Evolutionary conservation across 192 early-diverging fungal genomes (phyloP), one percentile per base, ranked within the genome.

Genomic region (Pilaira anomala): DNA sequence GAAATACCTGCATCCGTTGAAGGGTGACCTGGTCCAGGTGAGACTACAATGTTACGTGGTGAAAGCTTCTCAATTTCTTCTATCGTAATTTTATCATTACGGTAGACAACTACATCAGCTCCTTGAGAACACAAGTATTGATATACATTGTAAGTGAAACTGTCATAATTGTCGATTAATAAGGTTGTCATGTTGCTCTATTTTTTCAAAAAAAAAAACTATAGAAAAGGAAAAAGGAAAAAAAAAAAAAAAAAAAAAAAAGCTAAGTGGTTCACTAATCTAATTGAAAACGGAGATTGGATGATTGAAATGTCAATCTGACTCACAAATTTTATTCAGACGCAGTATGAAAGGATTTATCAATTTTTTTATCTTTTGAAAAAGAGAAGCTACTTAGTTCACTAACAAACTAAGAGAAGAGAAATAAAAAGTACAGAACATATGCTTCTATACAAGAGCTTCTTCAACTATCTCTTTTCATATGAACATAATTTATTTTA

Each of bases 101-200:
- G 85, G 71, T 81, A 91, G 45, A 99, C 98, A 39, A 79, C 76
- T 21, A 99, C 96, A 45, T 96, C 74, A 2, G 97, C 97, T 14
- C 96, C 96, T 16, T 95, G 84, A 66, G 90, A 83, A 51, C 85
- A 85, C 14, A 99, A 82, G 57, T 89, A 96, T 80, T 98, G 96
- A 78, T 97, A 98, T 30, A 99, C 83, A 76, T 99, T 99, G 86
- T 93, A 99, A 25, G 95, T 97, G 69, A 99, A 99, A 64, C 87
- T 91, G 81, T 99, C 97, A 85, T 96, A 99, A 68, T 97, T 97
- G 81, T 99, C 97, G 55, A 99, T 94, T 66, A 97, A 82, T 53
- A 98, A 62, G 41, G 89, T 85, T 28, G 85, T 70, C 80, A 86
- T 83, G 65, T 13, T 24, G 3, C 3, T n/a, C 3, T 12, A 8